These are phyloP conservation scores for Rhodamnia rubescens DNA, from an alignment of 345 rosid species.

Conservation along the genomic window DNA sequence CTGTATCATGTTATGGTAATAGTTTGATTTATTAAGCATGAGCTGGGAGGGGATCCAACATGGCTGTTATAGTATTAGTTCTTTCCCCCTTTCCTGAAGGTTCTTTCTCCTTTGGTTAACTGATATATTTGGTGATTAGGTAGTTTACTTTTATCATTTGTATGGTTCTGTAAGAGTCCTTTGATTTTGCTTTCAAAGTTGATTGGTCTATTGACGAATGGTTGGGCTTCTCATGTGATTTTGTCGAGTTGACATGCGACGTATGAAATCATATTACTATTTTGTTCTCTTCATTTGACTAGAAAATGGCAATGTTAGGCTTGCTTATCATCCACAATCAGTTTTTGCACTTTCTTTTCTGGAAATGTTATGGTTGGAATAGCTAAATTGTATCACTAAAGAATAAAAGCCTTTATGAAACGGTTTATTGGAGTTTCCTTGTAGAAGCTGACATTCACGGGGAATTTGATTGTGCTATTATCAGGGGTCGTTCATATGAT, in stretches of 20 bases:
- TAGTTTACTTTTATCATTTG: background rate
- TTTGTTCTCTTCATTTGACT: background rate
- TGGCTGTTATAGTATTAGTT: background rate
- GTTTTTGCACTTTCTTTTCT: background rate
- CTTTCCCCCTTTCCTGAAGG: background rate
- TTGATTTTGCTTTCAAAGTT: background rate
- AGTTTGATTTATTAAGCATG: background rate
- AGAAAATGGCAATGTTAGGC: background rate
- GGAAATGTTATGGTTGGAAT: background rate
- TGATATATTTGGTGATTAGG: background rate
- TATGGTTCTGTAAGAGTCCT: background rate
- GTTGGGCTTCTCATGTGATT: background rate
- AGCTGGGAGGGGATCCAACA: background rate
- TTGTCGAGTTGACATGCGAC: background rate
- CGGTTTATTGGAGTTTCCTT: background rate
- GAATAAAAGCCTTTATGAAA: background rate
- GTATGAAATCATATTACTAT: background rate
- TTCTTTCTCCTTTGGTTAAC: background rate
- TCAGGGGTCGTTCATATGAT: slow-evolving; percentile 33
- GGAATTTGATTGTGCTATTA: background rate
- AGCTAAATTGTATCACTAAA: background rate
- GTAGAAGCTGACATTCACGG: background rate
- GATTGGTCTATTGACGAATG: background rate
- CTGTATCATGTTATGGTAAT: background rate
- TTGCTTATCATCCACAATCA: background rate